Conservation (phyloP, 202 grass and related monocot species). For the Schoenoplectus tabernaemontani region DNA sequence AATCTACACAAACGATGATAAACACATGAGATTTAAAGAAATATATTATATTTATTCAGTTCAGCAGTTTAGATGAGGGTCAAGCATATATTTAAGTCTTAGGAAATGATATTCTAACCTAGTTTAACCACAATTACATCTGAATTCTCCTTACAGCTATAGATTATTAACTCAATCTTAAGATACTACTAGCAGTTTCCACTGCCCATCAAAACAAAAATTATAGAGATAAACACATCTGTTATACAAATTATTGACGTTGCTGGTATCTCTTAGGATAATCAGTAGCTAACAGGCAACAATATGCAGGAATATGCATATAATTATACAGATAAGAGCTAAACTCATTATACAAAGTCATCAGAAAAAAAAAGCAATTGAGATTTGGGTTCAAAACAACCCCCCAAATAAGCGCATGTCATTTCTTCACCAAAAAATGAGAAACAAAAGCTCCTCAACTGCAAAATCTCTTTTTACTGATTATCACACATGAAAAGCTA, state of each 20-base stretch:
- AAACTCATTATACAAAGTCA: background rate
- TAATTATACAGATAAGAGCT: background rate
- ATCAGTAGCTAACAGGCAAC: background rate
- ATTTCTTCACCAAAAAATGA: background rate
- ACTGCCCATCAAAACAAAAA: background rate
- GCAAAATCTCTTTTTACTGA: background rate
- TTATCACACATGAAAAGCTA: slow-evolving; percentile 8
- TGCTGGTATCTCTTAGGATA: background rate
- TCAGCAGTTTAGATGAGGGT: too few species aligned
- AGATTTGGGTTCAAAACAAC: background rate
- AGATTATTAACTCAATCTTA: background rate
- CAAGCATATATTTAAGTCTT: background rate
- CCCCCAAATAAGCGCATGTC: background rate
- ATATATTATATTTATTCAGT: background rate
- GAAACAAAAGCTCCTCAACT: background rate
- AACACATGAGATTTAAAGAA: background rate
- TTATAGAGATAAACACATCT: background rate
- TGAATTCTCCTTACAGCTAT: background rate
- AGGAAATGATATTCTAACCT: background rate
- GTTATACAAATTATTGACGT: background rate
- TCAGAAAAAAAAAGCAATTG: background rate
- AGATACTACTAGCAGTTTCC: background rate
- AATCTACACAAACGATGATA: background rate
- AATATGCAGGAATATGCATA: background rate
- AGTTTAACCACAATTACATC: background rate